Conservation (phyloP, 225 moss, liverwort and hornwort species). For the Pseudisothecium myosuroides region DNA sequence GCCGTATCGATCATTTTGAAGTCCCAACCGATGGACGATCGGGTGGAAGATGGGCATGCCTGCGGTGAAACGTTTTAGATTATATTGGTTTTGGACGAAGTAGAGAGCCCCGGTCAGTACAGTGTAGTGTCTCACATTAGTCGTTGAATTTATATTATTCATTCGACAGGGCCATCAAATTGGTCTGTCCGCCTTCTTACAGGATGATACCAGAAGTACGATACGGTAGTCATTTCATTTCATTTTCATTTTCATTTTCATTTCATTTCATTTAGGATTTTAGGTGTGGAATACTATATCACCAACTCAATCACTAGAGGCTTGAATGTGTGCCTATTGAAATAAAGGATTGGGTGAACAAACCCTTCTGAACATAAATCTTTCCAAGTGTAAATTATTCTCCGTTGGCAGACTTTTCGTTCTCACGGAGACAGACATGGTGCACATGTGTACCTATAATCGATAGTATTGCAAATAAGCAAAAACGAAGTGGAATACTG, state of each 20-base stretch:
- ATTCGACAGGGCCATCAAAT: constrained; percentile 1
- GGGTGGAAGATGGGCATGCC: not conserved
- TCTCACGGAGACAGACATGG: not conserved
- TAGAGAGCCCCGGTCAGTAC: not conserved
- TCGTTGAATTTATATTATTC: not conserved
- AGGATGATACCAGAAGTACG: not conserved
- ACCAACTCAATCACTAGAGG: no score
- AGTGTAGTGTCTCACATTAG: not conserved
- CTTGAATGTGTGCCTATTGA: not conserved
- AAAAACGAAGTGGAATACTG: not conserved
- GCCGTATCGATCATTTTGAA: not conserved
- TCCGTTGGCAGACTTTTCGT: not conserved
- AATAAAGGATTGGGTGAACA: not conserved
- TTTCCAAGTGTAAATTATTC: not conserved
- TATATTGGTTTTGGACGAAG: not conserved
- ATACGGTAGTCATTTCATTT: not conserved
- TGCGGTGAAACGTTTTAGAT: not conserved
- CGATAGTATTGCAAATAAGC: not conserved
- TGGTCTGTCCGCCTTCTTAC: not conserved
- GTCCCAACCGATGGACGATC: not conserved
- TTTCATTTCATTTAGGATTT: not conserved
- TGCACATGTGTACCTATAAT: not conserved
- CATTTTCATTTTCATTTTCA: not conserved
- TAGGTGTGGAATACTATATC: no score
- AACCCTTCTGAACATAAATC: not conserved